These are phyloP conservation scores for Amorphotheca resinae DNA, from an alignment of 495 filamentous ascomycete genomes.

Conservation along the genomic window DNA sequence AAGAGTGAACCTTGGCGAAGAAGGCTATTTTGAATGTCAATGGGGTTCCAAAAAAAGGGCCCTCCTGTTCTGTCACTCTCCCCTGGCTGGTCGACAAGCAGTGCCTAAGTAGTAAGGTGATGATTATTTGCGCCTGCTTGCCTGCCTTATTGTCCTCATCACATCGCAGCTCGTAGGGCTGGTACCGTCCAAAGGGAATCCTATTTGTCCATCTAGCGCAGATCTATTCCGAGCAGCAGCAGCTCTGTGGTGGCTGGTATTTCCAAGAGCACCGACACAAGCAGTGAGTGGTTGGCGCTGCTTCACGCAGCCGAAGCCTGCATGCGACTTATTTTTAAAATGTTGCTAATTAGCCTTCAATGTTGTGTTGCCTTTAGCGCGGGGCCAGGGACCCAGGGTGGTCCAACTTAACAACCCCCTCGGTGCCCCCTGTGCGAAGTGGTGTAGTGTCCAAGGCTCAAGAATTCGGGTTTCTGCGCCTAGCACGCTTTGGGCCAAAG, in stretches of 20 bases:
- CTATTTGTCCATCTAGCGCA: constrained; percentile 6
- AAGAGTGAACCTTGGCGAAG: no score
- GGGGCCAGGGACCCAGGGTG: no score
- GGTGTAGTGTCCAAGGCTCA: no score
- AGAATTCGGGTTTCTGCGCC: not conserved
- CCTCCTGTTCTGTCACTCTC: not conserved
- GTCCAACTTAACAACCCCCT: no score
- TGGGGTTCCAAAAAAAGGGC: not conserved
- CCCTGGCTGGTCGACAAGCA: no score
- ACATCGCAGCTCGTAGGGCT: constrained; percentile 14
- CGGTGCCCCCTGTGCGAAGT: no score
- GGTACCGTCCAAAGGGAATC: not conserved
- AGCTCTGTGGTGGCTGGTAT: not conserved
- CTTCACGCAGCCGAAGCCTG: constrained; percentile 2
- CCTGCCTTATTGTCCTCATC: no score
- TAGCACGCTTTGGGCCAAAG: not conserved
- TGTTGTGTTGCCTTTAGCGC: constrained; percentile 13
- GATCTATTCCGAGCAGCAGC: constrained; percentile 16
- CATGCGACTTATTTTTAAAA: constrained; percentile 5
- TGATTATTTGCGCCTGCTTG: not conserved
- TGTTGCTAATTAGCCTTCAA: constrained; percentile 16
- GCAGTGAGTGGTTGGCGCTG: constrained; percentile 5
- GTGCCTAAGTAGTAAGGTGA: not conserved
- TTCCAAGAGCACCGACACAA: not conserved
- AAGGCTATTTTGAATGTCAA: not conserved